Evolutionary conservation across 2,329 filamentous ascomycete species (phyloP), one percentile per base, ranked within the genome.

Genomic region (Lanzia echinophila): DNA sequence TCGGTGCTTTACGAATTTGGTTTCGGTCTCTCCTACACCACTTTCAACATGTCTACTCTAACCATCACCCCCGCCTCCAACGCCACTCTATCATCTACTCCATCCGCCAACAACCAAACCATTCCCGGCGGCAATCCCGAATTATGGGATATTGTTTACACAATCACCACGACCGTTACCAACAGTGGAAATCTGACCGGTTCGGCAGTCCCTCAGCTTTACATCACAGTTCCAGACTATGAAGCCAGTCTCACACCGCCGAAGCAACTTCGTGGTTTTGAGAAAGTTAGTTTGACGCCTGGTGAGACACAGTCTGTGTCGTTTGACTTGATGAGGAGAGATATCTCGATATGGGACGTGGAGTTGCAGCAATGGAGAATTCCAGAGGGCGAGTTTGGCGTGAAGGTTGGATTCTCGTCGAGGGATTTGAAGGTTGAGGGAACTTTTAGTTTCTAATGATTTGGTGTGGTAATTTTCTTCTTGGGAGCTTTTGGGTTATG

Each of bases 281-380:
- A 74, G 47, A 90, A 89, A 71, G 73, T 95, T 52, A 75, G 74
- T 43, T 81, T 96, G 56, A 74, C 79, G 0, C 77, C 88, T 0
- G 88, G 88, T n/a, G 70, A 82, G 71, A 81, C 77, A 50, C 76
- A 73, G 2, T 78, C 75, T 2, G 94, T 92, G 73, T 75, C 68
- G 1, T 83, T 81, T 1, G 77, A 82, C 10, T 71, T 96, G 54
- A 91, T 83, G 15, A 79, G 90, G 39, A 82, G 88, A 53, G 91
- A 96, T 66, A 63, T 96, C 52, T 89, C 85, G 68, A 91, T 88
- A 73, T 96, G 91, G 91, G 88, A 95, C 61, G 73, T 79, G 0
- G 75, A 63, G 2, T 69, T 72, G 17, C 90, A 96, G 75, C 84
- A 95, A 73, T 96, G 91, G 90, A 79, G 88, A 47, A 38, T 66